Base-by-base conservation (phyloP, 2,329 filamentous ascomycete species). In the Microsporum audouinii region DNA sequence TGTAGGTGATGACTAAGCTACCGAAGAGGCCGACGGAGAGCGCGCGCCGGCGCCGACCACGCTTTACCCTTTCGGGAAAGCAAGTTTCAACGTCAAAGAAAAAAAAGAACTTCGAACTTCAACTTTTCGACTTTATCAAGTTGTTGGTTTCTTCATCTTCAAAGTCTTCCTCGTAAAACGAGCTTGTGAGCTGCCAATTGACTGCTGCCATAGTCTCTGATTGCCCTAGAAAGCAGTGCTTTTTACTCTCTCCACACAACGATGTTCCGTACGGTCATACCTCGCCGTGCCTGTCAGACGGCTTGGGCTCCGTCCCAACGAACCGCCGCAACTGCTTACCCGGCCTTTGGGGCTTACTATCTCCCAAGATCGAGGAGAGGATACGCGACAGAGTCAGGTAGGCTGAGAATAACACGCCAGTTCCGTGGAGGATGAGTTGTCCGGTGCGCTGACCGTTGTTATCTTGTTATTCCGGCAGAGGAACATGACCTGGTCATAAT, bases 401-500 rank as follows among this genome's bases (percentile, higher is more conserved):
- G 39, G 33, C 10, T 39, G 43, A 57, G 53, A 17, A 62, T 56
- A 39, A 47, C 29, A 36, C 62, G 14, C 29, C 5, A 10, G 49
- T 34, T 49, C 29, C 57, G 49, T 41, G 51, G 36, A 7, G 39
- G 34, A 23, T 59, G 17, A n/a, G 17, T 17, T 34, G 43, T 34
- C 34, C 14, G 8, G 34, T n/a, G 8, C 3, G 17, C 57, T 63
- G 59, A 43, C 64, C 60, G 61, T 66, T 58, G 60, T 68, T 68
- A 59, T 67, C 57, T 49, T 59, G 59, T 12, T 60, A 62, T 60
- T 60, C 33, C 31, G 63, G 68, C 75, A 90, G 90, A 91, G 76
- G 90, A 96, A 77, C 95, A 96, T 78, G 94, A 99, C 77, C 82
- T 99, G 61, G 88, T 99, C 72, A 91, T 99, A 78, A 96, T 99